These are phyloP conservation scores for Acanthamoeba castellanii DNA, from an alignment of 208 protist genomes.

Conservation along the genomic window DNA sequence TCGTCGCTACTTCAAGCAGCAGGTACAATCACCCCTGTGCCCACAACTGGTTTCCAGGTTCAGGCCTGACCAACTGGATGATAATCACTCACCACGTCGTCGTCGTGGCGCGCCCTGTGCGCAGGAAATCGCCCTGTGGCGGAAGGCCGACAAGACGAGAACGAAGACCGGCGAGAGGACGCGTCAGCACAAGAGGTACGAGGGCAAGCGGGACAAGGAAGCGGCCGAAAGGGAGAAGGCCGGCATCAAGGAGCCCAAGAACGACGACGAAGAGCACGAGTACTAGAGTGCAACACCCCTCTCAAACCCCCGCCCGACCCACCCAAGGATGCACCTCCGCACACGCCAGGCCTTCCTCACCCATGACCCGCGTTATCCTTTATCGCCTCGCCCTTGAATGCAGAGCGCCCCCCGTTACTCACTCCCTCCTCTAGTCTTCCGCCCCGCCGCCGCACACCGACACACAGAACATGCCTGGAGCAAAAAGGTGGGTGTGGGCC, in stretches of 20 bases:
- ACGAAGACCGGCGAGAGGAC: slow-evolving; percentile 49
- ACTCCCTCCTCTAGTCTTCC: too few relatives aligned
- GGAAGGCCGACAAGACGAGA: slow-evolving; percentile 76
- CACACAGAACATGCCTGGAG: too few relatives aligned
- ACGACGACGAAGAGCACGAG: slow-evolving; percentile 70
- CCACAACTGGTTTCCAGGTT: too few relatives aligned
- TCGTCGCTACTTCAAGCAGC: slow-evolving; percentile 79
- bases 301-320: neutral
- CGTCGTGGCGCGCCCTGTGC: too few relatives aligned
- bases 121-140: slow-evolving; percentile 89
- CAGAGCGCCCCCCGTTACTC: too few relatives aligned
- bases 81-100: too few relatives aligned
- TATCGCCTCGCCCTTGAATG: too few relatives aligned
- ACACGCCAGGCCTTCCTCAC: neutral
- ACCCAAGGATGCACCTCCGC: neutral
- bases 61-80: too few relatives aligned
- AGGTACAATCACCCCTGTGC: too few relatives aligned
- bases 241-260: slow-evolving; percentile 12
- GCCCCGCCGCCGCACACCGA: too few relatives aligned
- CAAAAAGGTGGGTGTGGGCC: too few relatives aligned
- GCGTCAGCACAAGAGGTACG: slow-evolving; percentile 63
- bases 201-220: slow-evolving; percentile 69
- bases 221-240: slow-evolving; percentile 61
- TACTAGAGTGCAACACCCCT: neutral
- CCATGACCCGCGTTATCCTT: too few relatives aligned